A percentile compares a stretch with the other conserved stretches of the same genome.
These are phyloP conservation scores for Plasmodium vivax DNA, from an alignment of 169 alveolate genomes.

Conservation along the genomic window DNA sequence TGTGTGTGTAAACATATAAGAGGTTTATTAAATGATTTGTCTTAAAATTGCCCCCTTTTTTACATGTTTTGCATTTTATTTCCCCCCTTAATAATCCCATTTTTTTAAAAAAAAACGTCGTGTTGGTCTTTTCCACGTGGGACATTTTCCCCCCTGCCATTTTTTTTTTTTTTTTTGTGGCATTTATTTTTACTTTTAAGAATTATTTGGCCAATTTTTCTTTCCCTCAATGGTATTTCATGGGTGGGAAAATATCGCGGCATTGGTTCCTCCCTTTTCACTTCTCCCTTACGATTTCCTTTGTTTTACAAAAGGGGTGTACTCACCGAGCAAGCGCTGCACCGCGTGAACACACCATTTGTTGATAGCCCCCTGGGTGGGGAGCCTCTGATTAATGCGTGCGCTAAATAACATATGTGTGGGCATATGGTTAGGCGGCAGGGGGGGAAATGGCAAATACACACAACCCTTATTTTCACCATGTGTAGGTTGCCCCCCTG, in stretches of 20 bases:
- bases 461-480: too few relatives aligned
- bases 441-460: too few relatives aligned
- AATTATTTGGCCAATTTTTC: background rate
- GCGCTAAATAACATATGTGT: too few relatives aligned
- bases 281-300: background rate
- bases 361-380: background rate
- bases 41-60: background rate
- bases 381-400: too few relatives aligned
- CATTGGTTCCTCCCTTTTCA: background rate
- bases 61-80: background rate
- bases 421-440: too few relatives aligned
- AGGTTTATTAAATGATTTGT: slow-evolving; percentile 2
- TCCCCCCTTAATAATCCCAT: background rate
- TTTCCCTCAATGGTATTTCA: background rate
- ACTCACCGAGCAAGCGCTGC: background rate
- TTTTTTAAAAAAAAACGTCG: background rate
- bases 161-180: background rate
- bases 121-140: background rate
- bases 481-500: too few relatives aligned
- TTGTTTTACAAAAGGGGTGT: background rate
- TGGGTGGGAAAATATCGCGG: background rate
- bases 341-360: background rate
- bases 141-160: background rate
- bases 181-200: background rate
- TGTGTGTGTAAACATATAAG: background rate